These are phyloP conservation scores for Acorus calamus DNA, from an alignment of 106 monocot species.

Conservation along the genomic window DNA sequence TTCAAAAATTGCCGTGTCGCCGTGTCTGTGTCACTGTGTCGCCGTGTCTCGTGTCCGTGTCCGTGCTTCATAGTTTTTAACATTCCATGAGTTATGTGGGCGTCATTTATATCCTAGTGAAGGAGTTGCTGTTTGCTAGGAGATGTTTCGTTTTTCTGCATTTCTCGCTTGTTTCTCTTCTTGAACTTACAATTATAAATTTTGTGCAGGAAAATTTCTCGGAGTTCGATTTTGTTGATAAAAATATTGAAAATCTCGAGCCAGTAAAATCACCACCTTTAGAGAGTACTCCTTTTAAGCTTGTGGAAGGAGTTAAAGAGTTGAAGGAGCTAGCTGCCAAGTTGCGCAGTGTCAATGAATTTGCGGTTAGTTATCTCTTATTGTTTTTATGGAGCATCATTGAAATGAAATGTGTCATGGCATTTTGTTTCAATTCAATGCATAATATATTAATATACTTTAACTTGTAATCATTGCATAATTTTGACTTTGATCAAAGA, in stretches of 20 bases:
- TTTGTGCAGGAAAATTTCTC: conserved; percentile 66
- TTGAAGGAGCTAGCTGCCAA: conserved; percentile 68
- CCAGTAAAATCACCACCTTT: conserved; percentile 56
- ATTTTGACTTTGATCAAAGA: not conserved
- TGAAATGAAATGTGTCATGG: too few species aligned
- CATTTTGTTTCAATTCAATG: too few species aligned
- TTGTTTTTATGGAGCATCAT: too few species aligned
- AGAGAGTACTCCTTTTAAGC: conserved; percentile 72
- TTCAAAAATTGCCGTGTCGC: too few species aligned
- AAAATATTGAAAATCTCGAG: conserved; percentile 31
- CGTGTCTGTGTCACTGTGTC: too few species aligned
- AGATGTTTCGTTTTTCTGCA: not conserved
- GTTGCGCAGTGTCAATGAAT: conserved; percentile 63
- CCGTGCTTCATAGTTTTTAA: too few species aligned
- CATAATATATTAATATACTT: too few species aligned
- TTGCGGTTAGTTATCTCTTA: conserved; percentile 52
- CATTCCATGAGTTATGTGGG: too few species aligned
- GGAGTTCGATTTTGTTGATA: conserved; percentile 59
- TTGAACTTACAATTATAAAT: not conserved
- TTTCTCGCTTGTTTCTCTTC: not conserved
- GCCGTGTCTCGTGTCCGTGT: too few species aligned
- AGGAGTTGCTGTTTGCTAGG: too few species aligned
- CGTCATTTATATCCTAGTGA: too few species aligned
- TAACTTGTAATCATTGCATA: too few species aligned
- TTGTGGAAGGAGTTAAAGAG: conserved; percentile 66